Evolutionary conservation across 1,139 yeast genomes (phyloP), one percentile per base, ranked within the genome.

Genomic region (Kodamaea suecica): DNA sequence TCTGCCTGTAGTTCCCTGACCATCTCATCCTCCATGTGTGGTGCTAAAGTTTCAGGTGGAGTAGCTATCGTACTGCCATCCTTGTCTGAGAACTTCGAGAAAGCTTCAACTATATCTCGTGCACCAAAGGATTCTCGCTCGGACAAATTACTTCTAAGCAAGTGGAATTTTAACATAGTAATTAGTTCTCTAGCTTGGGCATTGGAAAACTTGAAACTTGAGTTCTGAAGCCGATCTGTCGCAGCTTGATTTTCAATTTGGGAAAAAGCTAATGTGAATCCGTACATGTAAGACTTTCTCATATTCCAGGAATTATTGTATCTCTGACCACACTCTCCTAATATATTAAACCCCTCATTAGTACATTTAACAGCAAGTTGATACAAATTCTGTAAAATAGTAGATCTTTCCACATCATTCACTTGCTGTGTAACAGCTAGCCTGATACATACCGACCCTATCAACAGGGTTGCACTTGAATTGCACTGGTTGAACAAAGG

Each of bases 1-100:
- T 41, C 43, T 3, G 43, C 12, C 23, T 43, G 46, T 3, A 70
- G 49, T 2, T 57, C 55, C 4, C 55, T 44, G 1, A 59, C 34
- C 4, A 48, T 35, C 2, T 40, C 44, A 2, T 60, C 36, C 6
- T 46, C 49, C 1, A 37, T 33, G 2, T 29, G 12, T 16, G 33
- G 23, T 13, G 33, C 21, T 7, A 40, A 25, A 7, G 31, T 19
- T 21, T 35, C 34, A 9, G 35, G 33, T 7, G 35, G 34, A 11
- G 26, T 28, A 6, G 24, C 17, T 4, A 23, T 15, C 19, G 11
- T 13, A 6, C 23, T 23, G 7, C 23, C 15, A 23, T n/a, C 9
- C 9, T 30, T 30, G 12, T 27, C 38, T 5, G 30, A 19, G 8
- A 31, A 15, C 4, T 14, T 17, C 5, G 27, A 21, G 16, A 34